phyloP scores from a whole-genome alignment of 2,329 filamentous ascomycete genomes.

The Alternaria burnsii region DNA sequence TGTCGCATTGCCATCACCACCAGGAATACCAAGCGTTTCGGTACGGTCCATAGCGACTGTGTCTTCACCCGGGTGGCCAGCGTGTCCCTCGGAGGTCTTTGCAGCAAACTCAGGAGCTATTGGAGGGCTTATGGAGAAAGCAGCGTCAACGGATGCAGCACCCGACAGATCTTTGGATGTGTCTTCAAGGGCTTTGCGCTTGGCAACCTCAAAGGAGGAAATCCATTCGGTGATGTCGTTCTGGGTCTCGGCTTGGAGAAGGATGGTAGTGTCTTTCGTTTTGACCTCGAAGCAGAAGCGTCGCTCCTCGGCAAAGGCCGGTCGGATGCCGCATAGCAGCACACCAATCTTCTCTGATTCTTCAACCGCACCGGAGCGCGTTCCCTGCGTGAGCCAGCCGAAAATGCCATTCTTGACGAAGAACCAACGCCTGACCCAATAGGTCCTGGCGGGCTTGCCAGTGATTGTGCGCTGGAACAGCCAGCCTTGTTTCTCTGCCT shows the following conservation, averaged over 20 bases:
- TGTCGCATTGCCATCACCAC: conserved; percentile 61
- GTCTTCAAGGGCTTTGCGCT: conserved; percentile 87
- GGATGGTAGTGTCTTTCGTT: conserved; percentile 89
- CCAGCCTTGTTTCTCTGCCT: conserved; percentile 91
- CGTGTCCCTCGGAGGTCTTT: conserved; percentile 74
- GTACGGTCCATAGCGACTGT: conserved; percentile 64
- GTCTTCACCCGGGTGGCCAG: conserved; percentile 64
- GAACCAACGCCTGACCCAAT: conserved; percentile 92
- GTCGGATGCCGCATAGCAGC: conserved; percentile 89
- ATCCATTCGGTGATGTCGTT: conserved; percentile 94
- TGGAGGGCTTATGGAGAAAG: conserved; percentile 91
- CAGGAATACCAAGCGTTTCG: conserved; percentile 72
- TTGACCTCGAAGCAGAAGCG: conserved; percentile 99
- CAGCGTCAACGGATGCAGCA: conserved; percentile 68
- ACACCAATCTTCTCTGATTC: conserved; percentile 97
- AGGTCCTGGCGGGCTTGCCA: conserved; percentile 88
- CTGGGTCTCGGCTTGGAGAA: conserved; percentile 94
- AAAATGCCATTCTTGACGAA: conserved; percentile 97
- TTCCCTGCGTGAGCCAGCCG: conserved; percentile 87
- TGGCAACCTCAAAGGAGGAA: conserved; percentile 89
- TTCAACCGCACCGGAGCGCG: conserved; percentile 82
- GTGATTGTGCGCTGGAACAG: conserved; percentile 81
- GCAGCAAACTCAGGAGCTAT: conserved; percentile 90
- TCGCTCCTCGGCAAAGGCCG: conserved; percentile 89
- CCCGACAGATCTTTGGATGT: conserved; percentile 62